Conservation (phyloP, 768 basidiomycete species). For the Thelephora aurantiotincta region DNA sequence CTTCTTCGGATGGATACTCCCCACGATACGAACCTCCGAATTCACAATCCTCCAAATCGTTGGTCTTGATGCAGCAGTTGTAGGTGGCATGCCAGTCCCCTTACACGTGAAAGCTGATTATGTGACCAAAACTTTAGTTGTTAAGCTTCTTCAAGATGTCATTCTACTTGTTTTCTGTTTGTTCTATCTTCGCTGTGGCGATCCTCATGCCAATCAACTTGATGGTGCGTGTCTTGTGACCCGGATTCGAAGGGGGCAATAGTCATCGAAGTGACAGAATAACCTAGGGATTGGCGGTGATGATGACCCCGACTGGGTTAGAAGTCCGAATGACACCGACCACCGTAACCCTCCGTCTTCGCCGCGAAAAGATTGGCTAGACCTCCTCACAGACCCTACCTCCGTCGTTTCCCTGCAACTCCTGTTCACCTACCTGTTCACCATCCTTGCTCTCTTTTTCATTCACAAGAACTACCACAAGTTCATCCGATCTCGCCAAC, state of each 20-base stretch:
- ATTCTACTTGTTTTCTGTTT: conserved; percentile 81
- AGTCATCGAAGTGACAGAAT: conserved; percentile 27
- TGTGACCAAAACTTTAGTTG: conserved; percentile 35
- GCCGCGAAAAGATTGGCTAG: conserved; percentile 49
- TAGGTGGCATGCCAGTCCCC: conserved; percentile 23
- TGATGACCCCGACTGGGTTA: conserved; percentile 16
- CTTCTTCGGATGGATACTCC: conserved; percentile 94
- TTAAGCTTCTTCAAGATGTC: conserved; percentile 93
- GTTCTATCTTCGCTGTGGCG: conserved; percentile 65
- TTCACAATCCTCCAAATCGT: conserved; percentile 93
- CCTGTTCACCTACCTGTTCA: conserved; percentile 90
- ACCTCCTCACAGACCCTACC: conserved; percentile 82
- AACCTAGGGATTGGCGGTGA: conserved; percentile 55
- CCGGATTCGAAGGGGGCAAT: not conserved
- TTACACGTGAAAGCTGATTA: not conserved
- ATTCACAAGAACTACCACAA: conserved; percentile 81
- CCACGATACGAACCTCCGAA: conserved; percentile 82
- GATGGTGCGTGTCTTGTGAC: conserved; percentile 39
- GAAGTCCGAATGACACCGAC: conserved; percentile 15
- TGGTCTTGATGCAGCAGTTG: conserved; percentile 92
- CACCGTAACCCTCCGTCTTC: conserved; percentile 20
- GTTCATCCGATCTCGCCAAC: conserved; percentile 81
- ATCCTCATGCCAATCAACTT: conserved; percentile 95
- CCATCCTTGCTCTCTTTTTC: conserved; percentile 71
- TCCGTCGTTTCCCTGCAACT: conserved; percentile 83